Conservation (phyloP, 352 stramenopile genomes). For the Phytophthora pluvialis region DNA sequence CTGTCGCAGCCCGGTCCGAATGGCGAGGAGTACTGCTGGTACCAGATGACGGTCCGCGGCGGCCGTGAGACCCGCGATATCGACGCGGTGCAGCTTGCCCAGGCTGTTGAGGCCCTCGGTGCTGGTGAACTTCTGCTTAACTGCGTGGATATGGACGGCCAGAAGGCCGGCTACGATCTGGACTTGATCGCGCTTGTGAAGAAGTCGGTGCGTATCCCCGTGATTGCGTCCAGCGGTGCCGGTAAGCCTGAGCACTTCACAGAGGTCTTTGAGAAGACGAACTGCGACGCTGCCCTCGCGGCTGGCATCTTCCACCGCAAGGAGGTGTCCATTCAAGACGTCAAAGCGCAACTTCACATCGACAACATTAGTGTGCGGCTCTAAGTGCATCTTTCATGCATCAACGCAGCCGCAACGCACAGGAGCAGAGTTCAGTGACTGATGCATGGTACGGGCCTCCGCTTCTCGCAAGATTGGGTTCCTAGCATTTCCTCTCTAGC, state of each 20-base stretch:
- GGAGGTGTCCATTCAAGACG: slow-evolving; percentile 95
- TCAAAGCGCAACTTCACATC: slow-evolving; percentile 92
- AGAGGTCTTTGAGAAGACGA: slow-evolving; percentile 93
- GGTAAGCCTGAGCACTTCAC: slow-evolving; percentile 95
- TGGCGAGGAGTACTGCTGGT: slow-evolving; percentile 96
- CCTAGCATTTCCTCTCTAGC: slow-evolving; percentile 3
- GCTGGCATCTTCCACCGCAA: slow-evolving; percentile 99
- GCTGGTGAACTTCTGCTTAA: slow-evolving; percentile 99
- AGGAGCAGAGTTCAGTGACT: slow-evolving; percentile 1
- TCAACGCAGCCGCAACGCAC: slow-evolving; percentile 15
- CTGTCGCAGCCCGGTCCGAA: slow-evolving; percentile 89
- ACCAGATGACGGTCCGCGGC: slow-evolving; percentile 97
- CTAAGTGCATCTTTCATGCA: slow-evolving; percentile 28
- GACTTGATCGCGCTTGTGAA: slow-evolving; percentile 76
- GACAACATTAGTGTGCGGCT: slow-evolving; percentile 76
- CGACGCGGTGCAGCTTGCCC: slow-evolving; percentile 84
- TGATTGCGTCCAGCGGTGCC: slow-evolving; percentile 97
- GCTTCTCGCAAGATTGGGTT: slow-evolving; percentile 5
- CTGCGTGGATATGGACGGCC: slow-evolving; percentile 99
- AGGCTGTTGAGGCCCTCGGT: slow-evolving; percentile 93
- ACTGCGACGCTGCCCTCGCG: slow-evolving; percentile 96
- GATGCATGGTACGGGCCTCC: background rate
- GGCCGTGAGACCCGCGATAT: slow-evolving; percentile 92
- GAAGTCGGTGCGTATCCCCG: slow-evolving; percentile 94
- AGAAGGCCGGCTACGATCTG: slow-evolving; percentile 91